Base-by-base conservation (phyloP, 2,329 filamentous ascomycete species). In the Helicocarpus griseus region DNA sequence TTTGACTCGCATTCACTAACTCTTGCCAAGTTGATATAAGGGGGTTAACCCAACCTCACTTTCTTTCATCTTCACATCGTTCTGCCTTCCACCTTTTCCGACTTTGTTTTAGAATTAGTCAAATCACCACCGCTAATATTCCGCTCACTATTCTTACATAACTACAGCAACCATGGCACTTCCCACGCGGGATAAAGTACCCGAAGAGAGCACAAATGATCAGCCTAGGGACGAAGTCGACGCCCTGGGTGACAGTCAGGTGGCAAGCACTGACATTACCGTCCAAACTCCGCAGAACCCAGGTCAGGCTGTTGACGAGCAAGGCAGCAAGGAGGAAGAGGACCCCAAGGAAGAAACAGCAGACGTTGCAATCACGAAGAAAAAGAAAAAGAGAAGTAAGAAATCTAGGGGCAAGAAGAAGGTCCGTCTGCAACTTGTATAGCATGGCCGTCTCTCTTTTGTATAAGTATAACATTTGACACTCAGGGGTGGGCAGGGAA, bases 401-500 rank as follows among this genome's bases (percentile, higher is more conserved):
- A 68, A 64, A 39, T 60, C 71, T n/a, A 70, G 67, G 50, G 67
- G 66, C 54, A 55, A 56, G 47, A 55, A 55, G 39, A 38, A 41
- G 24, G 48, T 43, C 19, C 14, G 50, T 29, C 17, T 2, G 5
- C 17, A 13, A n/a, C n/a, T 24, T 48, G 17, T 11, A 13, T 11
- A 9, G 7, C 38, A 7, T 9, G n/a, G 19, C 45, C 17, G 29
- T 6, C 3, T 11, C 29, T 35, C 9, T 31, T 11, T n/a, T n/a
- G 17, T n/a, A 24, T 21, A 38, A 21, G n/a, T 13, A 17, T 13
- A 19, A 14, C 9, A 46, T 22, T n/a, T 46, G 21, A 3, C 13
- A 7, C 26, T 13, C 29, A 19, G 26, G 11, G n/a, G 14, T 19
- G 9, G 60, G 45, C 69, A 72, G 53, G 73, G 74, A 4, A 85